Conservation (phyloP, 768 basidiomycete genomes). For the Cystobasidium ongulense region DNA sequence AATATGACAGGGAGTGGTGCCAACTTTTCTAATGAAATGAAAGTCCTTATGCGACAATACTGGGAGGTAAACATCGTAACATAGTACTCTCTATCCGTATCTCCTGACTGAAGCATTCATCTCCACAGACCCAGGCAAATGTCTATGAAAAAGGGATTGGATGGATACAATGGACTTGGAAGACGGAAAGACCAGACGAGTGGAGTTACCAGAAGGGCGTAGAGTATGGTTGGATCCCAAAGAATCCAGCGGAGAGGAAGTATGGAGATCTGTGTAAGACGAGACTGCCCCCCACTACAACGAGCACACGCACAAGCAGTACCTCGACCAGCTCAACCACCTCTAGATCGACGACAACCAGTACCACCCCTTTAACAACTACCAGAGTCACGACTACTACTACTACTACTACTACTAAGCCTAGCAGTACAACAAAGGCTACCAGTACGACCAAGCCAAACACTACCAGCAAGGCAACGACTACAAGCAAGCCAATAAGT, state of each 20-base stretch:
- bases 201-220: constrained; percentile 84
- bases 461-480: background rate
- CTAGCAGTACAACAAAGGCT: background rate
- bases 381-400: background rate
- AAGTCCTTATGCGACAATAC: constrained; percentile 67
- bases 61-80: constrained; percentile 59
- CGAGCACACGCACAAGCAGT: background rate
- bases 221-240: constrained; percentile 73
- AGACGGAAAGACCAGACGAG: constrained; percentile 63
- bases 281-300: background rate
- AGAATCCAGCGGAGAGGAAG: constrained; percentile 49
- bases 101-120: constrained; percentile 40
- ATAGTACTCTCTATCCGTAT: no score
- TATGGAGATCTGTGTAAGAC: constrained; percentile 5
- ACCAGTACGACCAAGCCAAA: background rate
- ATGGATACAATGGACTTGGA: constrained; percentile 44
- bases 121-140: constrained; percentile 42
- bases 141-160: constrained; percentile 31
- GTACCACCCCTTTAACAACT: background rate
- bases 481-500: background rate
- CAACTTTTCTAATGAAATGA: constrained; percentile 66
- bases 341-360: background rate
- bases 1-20: constrained; percentile 61
- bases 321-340: background rate
- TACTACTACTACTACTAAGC: background rate